Evolutionary conservation across 2,329 filamentous ascomycete species (phyloP).

Genomic region (Nigrospora sphaerica): DNA sequence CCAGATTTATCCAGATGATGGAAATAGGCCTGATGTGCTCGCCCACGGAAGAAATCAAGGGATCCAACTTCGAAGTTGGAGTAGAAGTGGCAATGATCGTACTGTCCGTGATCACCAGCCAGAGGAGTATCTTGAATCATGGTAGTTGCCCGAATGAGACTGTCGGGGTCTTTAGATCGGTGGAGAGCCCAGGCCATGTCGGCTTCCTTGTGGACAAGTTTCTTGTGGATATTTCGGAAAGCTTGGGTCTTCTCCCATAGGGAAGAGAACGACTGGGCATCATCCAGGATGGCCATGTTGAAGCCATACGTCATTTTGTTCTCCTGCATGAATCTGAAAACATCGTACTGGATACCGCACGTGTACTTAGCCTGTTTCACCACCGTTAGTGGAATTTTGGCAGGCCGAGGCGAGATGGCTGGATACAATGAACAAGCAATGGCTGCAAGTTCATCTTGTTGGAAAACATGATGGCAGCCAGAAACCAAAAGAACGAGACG

Average conservation of each 20-base stretch:
- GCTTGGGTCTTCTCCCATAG: conserved; percentile 37
- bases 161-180: conserved; percentile 8
- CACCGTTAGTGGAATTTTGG: neutral
- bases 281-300: conserved; percentile 41
- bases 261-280: conserved; percentile 32
- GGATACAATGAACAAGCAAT: neutral
- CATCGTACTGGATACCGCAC: conserved; percentile 68
- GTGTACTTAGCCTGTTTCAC: conserved; percentile 41
- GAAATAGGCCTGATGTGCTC: conserved; percentile 39
- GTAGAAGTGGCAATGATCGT: conserved; percentile 43
- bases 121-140: neutral
- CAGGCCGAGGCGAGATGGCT: neutral
- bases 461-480: no score
- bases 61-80: conserved; percentile 49
- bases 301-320: conserved; percentile 74
- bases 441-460: no score
- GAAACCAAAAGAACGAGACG: neutral
- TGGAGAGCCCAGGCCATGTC: conserved; percentile 42
- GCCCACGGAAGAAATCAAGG: conserved; percentile 40
- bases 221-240: conserved; percentile 36
- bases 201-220: conserved; percentile 38
- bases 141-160: conserved; percentile 2
- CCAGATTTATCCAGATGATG: conserved; percentile 40
- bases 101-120: conserved; percentile 24
- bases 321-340: conserved; percentile 81